Base-by-base conservation (phyloP, 768 basidiomycete genomes). In the Tulasnella sp. region DNA sequence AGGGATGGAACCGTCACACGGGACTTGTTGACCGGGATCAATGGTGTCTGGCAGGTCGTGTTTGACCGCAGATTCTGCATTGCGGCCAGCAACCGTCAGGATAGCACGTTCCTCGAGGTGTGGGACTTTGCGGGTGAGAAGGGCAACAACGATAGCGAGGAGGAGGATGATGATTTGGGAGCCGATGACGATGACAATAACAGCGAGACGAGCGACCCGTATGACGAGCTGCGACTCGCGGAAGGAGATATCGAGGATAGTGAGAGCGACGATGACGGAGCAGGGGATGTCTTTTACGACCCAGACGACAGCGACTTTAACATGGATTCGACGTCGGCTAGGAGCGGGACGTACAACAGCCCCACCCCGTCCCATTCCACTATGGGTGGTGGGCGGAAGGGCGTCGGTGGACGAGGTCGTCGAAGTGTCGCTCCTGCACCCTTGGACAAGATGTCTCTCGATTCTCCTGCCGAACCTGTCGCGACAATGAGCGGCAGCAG, bases 1-100 rank as follows among this genome's bases (percentile, higher is more conserved):
- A 85, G 91, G 45, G 93, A 96, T 75, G 97, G 97, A 29, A 87
- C 88, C 0, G 90, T 93, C 49, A 90, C 94, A 15, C 87, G 94
- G 40, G 97, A 98, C 81, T 85, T 99, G 78, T 85, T 98, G 79
- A 93, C 92, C 0, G 93, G 94, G 12, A 93, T 98, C 78, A 92
- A 91, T 22, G 96, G 94, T 15, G 97, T 99, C 31, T 99, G 97
- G 97, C 97, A 99, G 83, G 94, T 99, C 64, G 91, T 94, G 38
- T 97, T 97, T 82, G 93, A 96, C 82, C 94, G 95, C 0, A 86
- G 95, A 77, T 94, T 94, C 88, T 94, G 95, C 81, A 94, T 99
- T 67, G 95, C 96, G 9, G 97, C 97, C 38, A 94, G 93, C 81
- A 94, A 95, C 79, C 86, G 91, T 76, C 88, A 88, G 78, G 89